Evolutionary conservation across 2,329 filamentous ascomycete species (phyloP).

Genomic region (Sclerotinia trifoliorum): DNA sequence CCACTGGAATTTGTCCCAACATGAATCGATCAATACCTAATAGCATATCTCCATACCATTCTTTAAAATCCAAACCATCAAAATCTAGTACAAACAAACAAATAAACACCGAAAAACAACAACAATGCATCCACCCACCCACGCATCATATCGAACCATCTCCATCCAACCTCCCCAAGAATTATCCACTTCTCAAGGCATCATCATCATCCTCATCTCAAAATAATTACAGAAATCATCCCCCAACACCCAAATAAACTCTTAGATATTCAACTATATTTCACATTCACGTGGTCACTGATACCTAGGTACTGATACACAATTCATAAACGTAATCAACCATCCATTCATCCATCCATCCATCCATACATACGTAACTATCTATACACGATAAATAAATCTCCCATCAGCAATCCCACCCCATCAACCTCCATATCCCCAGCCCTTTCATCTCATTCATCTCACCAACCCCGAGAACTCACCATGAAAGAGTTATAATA

Average conservation of each 20-base stretch:
- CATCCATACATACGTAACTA: slow-evolving; percentile 5
- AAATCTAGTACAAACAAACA: not conserved
- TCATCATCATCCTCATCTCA: not conserved
- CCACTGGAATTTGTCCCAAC: not conserved
- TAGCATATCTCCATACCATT: no score
- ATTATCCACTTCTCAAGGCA: not conserved
- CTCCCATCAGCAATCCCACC: not conserved
- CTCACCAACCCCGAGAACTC: not conserved
- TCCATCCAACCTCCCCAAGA: not conserved
- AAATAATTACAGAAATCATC: fast-evolving
- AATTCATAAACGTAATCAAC: not conserved
- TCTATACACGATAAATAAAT: not conserved
- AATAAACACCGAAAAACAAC: not conserved
- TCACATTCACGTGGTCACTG: not conserved
- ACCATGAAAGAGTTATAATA: not conserved
- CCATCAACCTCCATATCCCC: not conserved
- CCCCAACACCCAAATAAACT: no score
- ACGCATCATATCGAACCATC: not conserved
- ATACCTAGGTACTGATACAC: not conserved
- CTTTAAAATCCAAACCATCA: no score
- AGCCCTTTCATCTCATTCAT: not conserved
- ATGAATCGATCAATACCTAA: not conserved
- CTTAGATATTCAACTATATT: no score
- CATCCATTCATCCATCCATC: not conserved
- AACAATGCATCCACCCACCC: no score